Conservation (phyloP, 2,329 filamentous ascomycete species). For the Neophaeococcomyces mojaviensis region DNA sequence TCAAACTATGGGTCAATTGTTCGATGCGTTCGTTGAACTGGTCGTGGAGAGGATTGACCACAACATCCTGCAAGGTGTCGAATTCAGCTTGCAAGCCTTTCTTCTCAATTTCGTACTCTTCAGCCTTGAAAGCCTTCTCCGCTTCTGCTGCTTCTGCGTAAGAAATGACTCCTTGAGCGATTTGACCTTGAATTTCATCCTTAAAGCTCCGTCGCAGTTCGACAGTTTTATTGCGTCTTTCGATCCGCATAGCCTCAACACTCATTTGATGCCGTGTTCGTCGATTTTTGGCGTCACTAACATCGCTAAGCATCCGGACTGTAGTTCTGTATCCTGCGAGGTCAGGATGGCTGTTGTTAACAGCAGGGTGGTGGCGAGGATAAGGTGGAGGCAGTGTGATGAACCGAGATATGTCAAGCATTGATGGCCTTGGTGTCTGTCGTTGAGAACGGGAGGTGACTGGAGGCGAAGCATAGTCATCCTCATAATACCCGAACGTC, state of each 20-base stretch:
- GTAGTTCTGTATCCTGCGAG: slow-evolving; percentile 68
- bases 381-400: slow-evolving; percentile 91
- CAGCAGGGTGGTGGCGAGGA: slow-evolving; percentile 86
- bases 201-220: slow-evolving; percentile 61
- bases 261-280: slow-evolving; percentile 46
- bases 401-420: slow-evolving; percentile 78
- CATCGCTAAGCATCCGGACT: slow-evolving; percentile 65
- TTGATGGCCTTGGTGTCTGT: slow-evolving; percentile 40
- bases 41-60: slow-evolving; percentile 77
- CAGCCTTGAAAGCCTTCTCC: slow-evolving; percentile 63
- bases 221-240: slow-evolving; percentile 45
- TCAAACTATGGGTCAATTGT: slow-evolving; percentile 68
- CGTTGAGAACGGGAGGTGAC: background rate
- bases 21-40: slow-evolving; percentile 69
- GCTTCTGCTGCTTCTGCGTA: slow-evolving; percentile 77
- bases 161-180: slow-evolving; percentile 68
- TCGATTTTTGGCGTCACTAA: slow-evolving; percentile 62
- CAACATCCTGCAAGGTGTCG: slow-evolving; percentile 71
- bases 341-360: slow-evolving; percentile 92
- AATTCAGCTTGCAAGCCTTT: slow-evolving; percentile 72
- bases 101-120: slow-evolving; percentile 64
- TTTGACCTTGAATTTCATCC: slow-evolving; percentile 68
- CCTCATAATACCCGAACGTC: slow-evolving; percentile 17
- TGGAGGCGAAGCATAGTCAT: slow-evolving; percentile 7
- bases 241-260: slow-evolving; percentile 49